phyloP scores from a whole-genome alignment of 2,329 filamentous ascomycete genomes.

The Ophiostoma populinum region DNA sequence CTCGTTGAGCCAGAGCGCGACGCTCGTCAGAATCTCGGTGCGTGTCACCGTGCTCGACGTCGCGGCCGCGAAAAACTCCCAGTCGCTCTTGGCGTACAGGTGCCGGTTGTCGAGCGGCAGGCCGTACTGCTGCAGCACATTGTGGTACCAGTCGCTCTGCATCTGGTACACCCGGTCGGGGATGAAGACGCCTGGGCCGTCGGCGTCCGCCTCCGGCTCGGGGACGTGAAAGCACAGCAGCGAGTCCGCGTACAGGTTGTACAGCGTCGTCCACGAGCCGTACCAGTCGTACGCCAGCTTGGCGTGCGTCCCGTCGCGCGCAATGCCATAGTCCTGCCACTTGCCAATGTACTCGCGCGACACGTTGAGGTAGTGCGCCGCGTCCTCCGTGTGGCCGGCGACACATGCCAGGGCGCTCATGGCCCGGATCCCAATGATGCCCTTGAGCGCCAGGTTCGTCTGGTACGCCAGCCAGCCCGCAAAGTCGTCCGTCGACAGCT shows the following conservation, averaged over 20 bases:
- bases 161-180: conserved; percentile 59
- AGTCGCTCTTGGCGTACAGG: conserved; percentile 76
- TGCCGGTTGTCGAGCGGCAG: conserved; percentile 69
- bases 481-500: conserved; percentile 64
- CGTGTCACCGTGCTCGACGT: conserved; percentile 53
- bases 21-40: conserved; percentile 52
- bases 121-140: conserved; percentile 66
- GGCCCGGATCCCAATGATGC: conserved; percentile 61
- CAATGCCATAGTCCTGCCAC: conserved; percentile 52
- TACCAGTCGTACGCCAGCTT: conserved; percentile 64
- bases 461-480: conserved; percentile 59
- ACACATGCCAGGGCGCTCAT: conserved; percentile 53
- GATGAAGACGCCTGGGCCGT: conserved; percentile 36
- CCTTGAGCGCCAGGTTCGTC: conserved; percentile 60
- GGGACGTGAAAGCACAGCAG: conserved; percentile 19
- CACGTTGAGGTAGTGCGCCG: conserved; percentile 42
- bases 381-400: conserved; percentile 39
- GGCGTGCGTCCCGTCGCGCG: conserved; percentile 48
- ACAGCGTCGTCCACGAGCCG: conserved; percentile 61
- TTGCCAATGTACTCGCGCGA: conserved; percentile 50
- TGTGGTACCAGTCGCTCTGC: conserved; percentile 66
- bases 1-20: conserved; percentile 72
- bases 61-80: conserved; percentile 78
- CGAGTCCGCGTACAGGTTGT: conserved; percentile 54
- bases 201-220: conserved; percentile 4